A percentile compares a stretch with the other conserved stretches of the same genome.
Evolutionary conservation across 2,329 filamentous ascomycete species (phyloP).

Genomic region (Aspergillus ruber): DNA sequence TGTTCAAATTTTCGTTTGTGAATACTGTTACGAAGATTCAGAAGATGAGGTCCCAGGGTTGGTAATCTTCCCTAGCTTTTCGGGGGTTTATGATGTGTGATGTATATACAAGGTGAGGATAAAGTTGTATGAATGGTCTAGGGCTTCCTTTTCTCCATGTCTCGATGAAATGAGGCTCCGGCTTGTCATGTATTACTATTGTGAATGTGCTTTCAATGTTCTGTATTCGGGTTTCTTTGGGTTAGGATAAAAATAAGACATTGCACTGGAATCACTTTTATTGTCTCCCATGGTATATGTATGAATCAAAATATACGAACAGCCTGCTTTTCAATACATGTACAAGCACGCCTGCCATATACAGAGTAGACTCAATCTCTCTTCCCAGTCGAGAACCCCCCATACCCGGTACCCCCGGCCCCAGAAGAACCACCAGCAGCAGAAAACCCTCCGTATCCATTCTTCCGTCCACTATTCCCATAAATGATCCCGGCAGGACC

Average conservation of each 20-base stretch:
- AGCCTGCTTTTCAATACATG: slow-evolving; percentile 2
- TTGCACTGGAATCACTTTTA: slow-evolving; percentile 12
- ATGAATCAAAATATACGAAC: too few relatives aligned
- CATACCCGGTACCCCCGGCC: slow-evolving; percentile 23
- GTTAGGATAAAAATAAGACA: slow-evolving; percentile 1
- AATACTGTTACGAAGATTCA: slow-evolving; percentile 37
- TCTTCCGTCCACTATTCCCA: slow-evolving; percentile 47
- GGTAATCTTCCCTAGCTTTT: slow-evolving; percentile 22
- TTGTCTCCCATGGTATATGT: slow-evolving; percentile 3
- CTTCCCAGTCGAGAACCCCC: slow-evolving; percentile 35
- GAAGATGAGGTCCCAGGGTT: slow-evolving; percentile 41
- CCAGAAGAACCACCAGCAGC: slow-evolving; percentile 27
- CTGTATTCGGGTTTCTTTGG: slow-evolving; percentile 7
- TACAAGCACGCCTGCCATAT: neutral
- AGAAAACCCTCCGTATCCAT: slow-evolving; percentile 53
- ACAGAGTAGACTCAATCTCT: slow-evolving; percentile 28
- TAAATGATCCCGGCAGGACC: slow-evolving; percentile 49
- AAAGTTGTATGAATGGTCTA: neutral
- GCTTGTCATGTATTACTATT: slow-evolving; percentile 8
- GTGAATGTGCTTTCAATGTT: slow-evolving; percentile 11
- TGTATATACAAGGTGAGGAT: neutral
- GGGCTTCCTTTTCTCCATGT: neutral
- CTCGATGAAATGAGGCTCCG: neutral
- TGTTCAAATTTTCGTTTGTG: slow-evolving; percentile 41
- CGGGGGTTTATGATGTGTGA: neutral